Base-by-base conservation (phyloP, 1,139 yeast species). In the Scheffersomyces lignicola region DNA sequence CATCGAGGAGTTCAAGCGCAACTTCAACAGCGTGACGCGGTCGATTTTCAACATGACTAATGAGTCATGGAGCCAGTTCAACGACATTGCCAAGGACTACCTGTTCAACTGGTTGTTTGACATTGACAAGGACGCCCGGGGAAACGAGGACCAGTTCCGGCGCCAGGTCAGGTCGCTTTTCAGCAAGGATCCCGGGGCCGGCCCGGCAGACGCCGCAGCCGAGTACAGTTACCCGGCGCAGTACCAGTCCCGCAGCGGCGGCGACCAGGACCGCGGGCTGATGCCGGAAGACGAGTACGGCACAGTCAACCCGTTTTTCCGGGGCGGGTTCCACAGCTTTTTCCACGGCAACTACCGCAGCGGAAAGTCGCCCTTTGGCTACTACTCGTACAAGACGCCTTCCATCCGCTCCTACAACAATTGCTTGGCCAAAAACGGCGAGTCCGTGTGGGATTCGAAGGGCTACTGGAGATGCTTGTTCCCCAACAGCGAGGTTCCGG, bases 391-490 rank as follows among this genome's bases (percentile, higher is more conserved):
- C 43, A 80, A 80, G 7, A 69, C 76, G 7, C 96, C 97, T 2
- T 68, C 82, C 1, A 62, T 74, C 1, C 60, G 73, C 34, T 73
- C 76, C 42, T 86, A 81, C 54, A 69, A 75, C 40, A 71, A 76
- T 29, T 89, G 97, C 56, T 51, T 73, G 49, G 74, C 74, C 21
- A 65, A 73, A 31, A 62, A 78, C 4, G 97, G 97, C 1, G 65
- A 73, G 12, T 75, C 87, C 1, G 79, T 80, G 7, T 89, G 96
- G 95, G 92, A 85, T 49, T 62, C 77, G 13, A 65, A 73, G 29
- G 96, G 96, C 0, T 74, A 79, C 56, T 89, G 96, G 96, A 73
- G 89, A 51, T 89, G 97, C 59, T 64, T 89, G 36, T 84, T 89
- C 60, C 95, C 95, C 18, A 69, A 71, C 39, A 55, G 71, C 13